phyloP scores from a whole-genome alignment of 192 early-diverging fungal species.

The Obelidium mucronatum region DNA sequence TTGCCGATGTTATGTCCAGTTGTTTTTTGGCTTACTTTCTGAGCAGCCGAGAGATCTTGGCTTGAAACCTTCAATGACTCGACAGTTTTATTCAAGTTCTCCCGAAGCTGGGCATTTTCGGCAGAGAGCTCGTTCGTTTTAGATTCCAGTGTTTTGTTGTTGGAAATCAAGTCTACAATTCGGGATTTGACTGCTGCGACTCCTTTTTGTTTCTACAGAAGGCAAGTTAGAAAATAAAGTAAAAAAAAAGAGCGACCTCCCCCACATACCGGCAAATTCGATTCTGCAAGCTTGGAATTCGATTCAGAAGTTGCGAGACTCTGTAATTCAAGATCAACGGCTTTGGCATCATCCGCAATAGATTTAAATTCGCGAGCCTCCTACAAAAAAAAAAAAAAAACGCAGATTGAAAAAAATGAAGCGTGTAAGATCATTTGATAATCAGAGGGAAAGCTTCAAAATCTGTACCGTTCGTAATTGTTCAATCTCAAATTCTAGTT shows the following conservation, averaged over 20 bases:
- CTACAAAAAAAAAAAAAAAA: too few species aligned
- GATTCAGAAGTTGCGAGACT: too few species aligned
- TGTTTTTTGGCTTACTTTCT: neutral
- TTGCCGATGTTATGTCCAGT: neutral
- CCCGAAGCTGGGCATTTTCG: neutral
- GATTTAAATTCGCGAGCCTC: too few species aligned
- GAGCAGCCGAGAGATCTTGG: neutral
- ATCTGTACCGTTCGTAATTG: slow-evolving; percentile 14
- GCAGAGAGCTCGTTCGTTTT: neutral
- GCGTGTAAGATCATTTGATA: too few species aligned
- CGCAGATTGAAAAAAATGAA: too few species aligned
- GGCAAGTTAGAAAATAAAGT: neutral
- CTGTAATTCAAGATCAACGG: too few species aligned
- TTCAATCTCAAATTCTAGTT: neutral
- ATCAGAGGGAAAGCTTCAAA: too few species aligned
- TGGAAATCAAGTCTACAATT: neutral
- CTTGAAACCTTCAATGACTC: neutral
- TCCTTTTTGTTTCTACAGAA: slow-evolving; percentile 18
- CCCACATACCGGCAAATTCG: too few species aligned
- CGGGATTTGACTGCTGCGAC: slow-evolving; percentile 16
- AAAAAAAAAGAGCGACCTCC: too few species aligned
- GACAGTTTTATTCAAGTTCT: neutral
- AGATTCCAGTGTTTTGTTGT: neutral
- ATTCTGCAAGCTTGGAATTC: too few species aligned
- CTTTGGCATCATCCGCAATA: too few species aligned